Percentiles rank a stretch among this genome's conserved stretches.
Evolutionary conservation across 2,329 filamentous ascomycete species (phyloP).

Genomic region (Alternaria longipes): DNA sequence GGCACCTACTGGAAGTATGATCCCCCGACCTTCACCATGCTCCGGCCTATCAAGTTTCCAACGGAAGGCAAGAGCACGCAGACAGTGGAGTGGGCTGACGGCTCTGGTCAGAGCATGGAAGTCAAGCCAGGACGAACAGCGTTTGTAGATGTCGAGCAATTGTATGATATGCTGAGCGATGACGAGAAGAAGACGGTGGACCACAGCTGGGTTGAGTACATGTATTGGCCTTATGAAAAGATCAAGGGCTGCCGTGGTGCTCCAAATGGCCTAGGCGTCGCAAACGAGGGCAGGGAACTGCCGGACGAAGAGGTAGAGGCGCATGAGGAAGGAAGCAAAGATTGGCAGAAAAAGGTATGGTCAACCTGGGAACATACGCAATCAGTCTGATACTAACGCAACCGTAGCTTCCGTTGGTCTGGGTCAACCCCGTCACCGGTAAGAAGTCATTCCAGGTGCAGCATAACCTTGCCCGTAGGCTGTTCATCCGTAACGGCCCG

Average conservation of each 20-base stretch:
- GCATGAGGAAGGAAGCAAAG: not conserved
- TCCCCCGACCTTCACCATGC: constrained; percentile 2
- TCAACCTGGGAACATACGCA: not conserved
- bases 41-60: constrained; percentile 8
- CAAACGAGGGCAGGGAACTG: constrained; percentile 5
- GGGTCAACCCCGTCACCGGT: constrained; percentile 7
- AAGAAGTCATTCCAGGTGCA: constrained; percentile 4
- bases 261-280: constrained; percentile 6
- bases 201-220: constrained; percentile 11
- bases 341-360: constrained; percentile 11
- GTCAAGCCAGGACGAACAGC: constrained; percentile 6
- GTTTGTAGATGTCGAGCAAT: constrained; percentile 4
- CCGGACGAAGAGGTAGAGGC: constrained; percentile 4
- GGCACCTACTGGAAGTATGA: constrained; percentile 1
- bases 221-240: constrained; percentile 2
- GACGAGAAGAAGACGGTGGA: constrained; percentile 9
- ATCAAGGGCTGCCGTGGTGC: constrained; percentile 11
- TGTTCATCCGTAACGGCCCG: constrained; percentile 3
- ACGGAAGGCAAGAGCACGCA: not conserved
- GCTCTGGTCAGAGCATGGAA: constrained; percentile 1
- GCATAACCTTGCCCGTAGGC: constrained; percentile 2
- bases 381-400: not conserved
- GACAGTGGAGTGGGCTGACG: constrained; percentile 8
- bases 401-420: constrained; percentile 6
- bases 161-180: constrained; percentile 10